Evolutionary conservation across 2,329 filamentous ascomycete genomes (phyloP), one percentile per base, ranked within the genome.

Genomic region (Clonostachys sp.): DNA sequence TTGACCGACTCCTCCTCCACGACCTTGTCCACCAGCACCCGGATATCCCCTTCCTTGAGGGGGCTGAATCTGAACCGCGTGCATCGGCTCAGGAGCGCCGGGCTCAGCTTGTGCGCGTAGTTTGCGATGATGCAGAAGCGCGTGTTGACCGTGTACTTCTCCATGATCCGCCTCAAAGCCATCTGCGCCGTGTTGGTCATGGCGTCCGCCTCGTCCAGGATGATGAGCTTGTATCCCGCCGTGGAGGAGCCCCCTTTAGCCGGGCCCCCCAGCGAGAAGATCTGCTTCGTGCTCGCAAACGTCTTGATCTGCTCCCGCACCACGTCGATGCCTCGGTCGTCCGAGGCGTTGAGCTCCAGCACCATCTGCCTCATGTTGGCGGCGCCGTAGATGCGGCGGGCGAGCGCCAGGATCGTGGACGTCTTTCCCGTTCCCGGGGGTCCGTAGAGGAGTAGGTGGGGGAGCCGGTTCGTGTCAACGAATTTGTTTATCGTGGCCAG

Each of bases 101-200:
- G 92, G 12, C 90, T 95, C 38, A 99, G 83, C 68, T 99, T 99
- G 73, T 99, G 94, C 33, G 94, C 94, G 68, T 99, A 99, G 71
- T 99, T 99, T 57, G 94, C 94, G 57, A 99, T 97, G 62, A 99
- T 90, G 72, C 92, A 97, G 72, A 99, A 99, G 45, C 94, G 80
- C 3, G 94, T 96, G 71, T 99, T 99, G 50, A 89, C 89, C 1
- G 94, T 99, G 72, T 99, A 99, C 71, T 96, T 96, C 64, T 99
- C 94, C 94, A 99, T 99, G 62, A 99, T 97, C 43, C 94, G 78
- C 52, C 94, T 82, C 47, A 99, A 75, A 0, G 94, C 94, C 92
- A 99, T 99, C 69, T 99, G 94, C 6, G 94, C 94, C 1, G 92
- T 95, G 46, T 89, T 87, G n/a, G 94, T 99, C 94, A 99, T 99